These are phyloP conservation scores for Mycosphaerelloides madeirae DNA, from an alignment of 2,329 filamentous ascomycete genomes.

Conservation along the genomic window DNA sequence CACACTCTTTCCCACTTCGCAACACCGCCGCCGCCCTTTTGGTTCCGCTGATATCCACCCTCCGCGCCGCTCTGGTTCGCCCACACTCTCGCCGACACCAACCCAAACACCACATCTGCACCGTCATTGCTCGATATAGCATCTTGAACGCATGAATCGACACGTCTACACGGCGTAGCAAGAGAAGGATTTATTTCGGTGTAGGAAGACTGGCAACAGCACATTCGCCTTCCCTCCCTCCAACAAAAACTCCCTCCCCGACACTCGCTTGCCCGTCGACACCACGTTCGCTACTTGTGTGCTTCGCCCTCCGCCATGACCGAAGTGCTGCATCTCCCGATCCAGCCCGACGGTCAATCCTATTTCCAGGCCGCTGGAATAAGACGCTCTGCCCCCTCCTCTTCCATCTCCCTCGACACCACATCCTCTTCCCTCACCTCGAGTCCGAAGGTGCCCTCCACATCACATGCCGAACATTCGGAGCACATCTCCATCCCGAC, in stretches of 20 bases:
- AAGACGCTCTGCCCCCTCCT: slow-evolving; percentile 39
- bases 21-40: no score
- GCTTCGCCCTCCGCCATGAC: slow-evolving; percentile 33
- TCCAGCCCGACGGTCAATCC: slow-evolving; percentile 39
- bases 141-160: no score
- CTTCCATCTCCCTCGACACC: slow-evolving; percentile 39
- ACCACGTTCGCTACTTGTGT: slow-evolving; percentile 12
- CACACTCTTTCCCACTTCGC: no score
- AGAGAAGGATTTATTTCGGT: not conserved
- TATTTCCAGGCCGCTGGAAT: slow-evolving; percentile 40
- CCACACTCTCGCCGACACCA: no score
- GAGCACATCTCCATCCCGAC: slow-evolving; percentile 30
- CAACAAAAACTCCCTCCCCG: no score
- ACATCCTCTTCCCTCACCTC: slow-evolving; percentile 21
- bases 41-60: no score
- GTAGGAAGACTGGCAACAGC: not conserved
- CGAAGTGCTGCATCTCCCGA: slow-evolving; percentile 39
- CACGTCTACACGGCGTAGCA: no score
- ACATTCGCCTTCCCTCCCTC: no score
- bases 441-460: slow-evolving; percentile 33
- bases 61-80: no score
- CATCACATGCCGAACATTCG: slow-evolving; percentile 32
- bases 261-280: slow-evolving; percentile 7
- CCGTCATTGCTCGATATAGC: no score
- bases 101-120: no score